Conservation (phyloP, 2,329 filamentous ascomycete genomes). For the Mycogone perniciosa region DNA sequence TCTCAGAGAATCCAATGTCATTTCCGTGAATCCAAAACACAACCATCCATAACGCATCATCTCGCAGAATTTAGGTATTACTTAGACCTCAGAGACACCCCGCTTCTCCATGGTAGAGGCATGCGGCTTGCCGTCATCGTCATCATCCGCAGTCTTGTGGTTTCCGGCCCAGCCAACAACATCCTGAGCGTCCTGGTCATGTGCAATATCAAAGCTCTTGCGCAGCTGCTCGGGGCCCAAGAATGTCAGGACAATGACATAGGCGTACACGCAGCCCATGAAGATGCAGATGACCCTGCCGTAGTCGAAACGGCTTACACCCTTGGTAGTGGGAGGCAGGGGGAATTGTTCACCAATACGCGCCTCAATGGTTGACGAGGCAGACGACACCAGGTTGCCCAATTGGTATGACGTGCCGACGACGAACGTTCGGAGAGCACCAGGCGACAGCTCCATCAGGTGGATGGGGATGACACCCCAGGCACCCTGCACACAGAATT, state of each 20-base stretch:
- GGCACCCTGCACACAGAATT: slow-evolving; percentile 71
- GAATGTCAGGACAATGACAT: slow-evolving; percentile 55
- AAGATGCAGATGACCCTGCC: slow-evolving; percentile 86
- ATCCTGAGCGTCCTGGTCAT: slow-evolving; percentile 41
- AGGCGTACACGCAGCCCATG: slow-evolving; percentile 73
- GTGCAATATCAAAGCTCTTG: slow-evolving; percentile 44
- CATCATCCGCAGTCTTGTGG: slow-evolving; percentile 1
- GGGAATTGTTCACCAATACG: slow-evolving; percentile 71
- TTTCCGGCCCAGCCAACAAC: slow-evolving; percentile 35
- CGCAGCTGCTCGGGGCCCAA: slow-evolving; percentile 52
- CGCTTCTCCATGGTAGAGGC: slow-evolving; percentile 5
- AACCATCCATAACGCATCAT: not conserved
- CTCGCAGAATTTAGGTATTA: not conserved
- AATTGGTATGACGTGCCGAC: slow-evolving; percentile 71
- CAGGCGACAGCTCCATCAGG: slow-evolving; percentile 69
- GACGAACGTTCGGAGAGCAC: slow-evolving; percentile 66
- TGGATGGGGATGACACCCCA: slow-evolving; percentile 75
- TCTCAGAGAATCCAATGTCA: too few species aligned
- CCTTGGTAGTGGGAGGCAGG: slow-evolving; percentile 48
- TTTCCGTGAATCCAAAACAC: not conserved
- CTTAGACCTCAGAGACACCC: slow-evolving; percentile 6
- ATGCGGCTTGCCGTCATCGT: slow-evolving; percentile 6
- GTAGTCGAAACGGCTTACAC: slow-evolving; percentile 58
- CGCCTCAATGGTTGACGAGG: slow-evolving; percentile 69
- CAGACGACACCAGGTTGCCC: slow-evolving; percentile 65